phyloP scores from a whole-genome alignment of 805 yeast genomes.

The Candida pseudofarinosa region DNA sequence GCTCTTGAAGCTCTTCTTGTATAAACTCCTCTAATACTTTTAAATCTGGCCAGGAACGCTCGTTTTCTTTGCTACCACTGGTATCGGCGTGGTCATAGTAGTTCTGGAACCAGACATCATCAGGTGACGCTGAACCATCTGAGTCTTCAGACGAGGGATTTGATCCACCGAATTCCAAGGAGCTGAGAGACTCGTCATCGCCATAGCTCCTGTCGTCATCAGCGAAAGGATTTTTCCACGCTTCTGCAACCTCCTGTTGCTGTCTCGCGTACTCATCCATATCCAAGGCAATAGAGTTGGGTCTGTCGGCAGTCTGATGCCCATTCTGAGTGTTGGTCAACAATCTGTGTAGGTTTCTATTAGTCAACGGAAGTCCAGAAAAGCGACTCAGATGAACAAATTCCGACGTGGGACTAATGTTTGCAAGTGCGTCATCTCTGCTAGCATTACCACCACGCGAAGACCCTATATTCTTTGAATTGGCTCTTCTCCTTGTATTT shows the following conservation, averaged over 20 bases:
- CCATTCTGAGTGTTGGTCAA: constrained; percentile 7
- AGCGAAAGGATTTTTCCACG: constrained; percentile 10
- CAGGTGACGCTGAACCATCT: constrained; percentile 68
- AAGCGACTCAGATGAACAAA: neutral
- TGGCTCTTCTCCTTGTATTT: constrained; percentile 21
- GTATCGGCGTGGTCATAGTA: constrained; percentile 38
- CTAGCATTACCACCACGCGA: neutral
- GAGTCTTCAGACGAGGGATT: constrained; percentile 62
- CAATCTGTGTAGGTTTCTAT: constrained; percentile 31
- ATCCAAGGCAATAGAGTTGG: constrained; percentile 30
- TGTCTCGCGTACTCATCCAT: constrained; percentile 37
- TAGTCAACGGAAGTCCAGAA: constrained; percentile 29
- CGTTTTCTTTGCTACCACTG: constrained; percentile 14
- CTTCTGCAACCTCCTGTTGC: constrained; percentile 18
- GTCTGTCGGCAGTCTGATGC: constrained; percentile 7
- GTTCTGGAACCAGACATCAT: constrained; percentile 89
- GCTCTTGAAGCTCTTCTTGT: constrained; percentile 54
- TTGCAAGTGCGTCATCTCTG: neutral
- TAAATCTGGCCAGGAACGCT: constrained; percentile 79
- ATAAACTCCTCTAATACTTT: constrained; percentile 72
- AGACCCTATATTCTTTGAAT: neutral
- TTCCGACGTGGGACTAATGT: neutral
- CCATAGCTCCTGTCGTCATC: constrained; percentile 9
- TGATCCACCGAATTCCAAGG: constrained; percentile 47
- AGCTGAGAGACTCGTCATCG: constrained; percentile 17